Evolutionary conservation across 345 rosid species (phyloP), one percentile per base, ranked within the genome.

Genomic region (Heritiera littoralis): DNA sequence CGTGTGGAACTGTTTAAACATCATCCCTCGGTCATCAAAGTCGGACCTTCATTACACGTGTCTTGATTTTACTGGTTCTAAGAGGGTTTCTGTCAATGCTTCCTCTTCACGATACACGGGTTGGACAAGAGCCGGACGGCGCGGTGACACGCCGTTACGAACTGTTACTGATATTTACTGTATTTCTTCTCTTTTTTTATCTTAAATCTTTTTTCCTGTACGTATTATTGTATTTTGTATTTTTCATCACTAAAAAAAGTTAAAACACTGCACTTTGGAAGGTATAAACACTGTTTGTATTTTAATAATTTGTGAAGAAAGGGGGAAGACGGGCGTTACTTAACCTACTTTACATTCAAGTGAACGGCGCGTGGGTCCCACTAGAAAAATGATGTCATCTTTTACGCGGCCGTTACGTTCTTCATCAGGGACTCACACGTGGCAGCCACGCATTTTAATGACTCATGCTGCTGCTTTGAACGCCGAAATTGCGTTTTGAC

Each of bases 71-170:
- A 8, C 52, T 70, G 72, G 77, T 75, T n/a, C 38, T 49, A 40
- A 41, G 63, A 66, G 12, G 48, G 35, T 58, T 74, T 75, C 77
- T 71, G 90, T 86, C 81, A 66, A 60, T 78, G 89, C 86, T 84
- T 85, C 89, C 81, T 83, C 77, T 83, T 84, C 88, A 66, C 88
- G 78, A 45, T 85, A 79, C 89, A 82, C n/a, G 72, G 88, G 80
- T 78, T 80, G 80, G 86, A 89, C 89, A 87, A 78, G 77, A 60
- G 77, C 83, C 88, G 92, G 90, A 87, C 84, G 90, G 88, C 90
- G 81, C 86, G 88, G 89, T 82, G 86, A 88, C 76, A 49, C 85
- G 81, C 75, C 87, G 88, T 88, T 81, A 78, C 75, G 64, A 18
- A 82, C 82, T 81, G 84, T 82, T 86, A 64, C 82, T 43, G 7